Base-by-base conservation (phyloP, 768 basidiomycete genomes). In the Pisolithus marmoratus region DNA sequence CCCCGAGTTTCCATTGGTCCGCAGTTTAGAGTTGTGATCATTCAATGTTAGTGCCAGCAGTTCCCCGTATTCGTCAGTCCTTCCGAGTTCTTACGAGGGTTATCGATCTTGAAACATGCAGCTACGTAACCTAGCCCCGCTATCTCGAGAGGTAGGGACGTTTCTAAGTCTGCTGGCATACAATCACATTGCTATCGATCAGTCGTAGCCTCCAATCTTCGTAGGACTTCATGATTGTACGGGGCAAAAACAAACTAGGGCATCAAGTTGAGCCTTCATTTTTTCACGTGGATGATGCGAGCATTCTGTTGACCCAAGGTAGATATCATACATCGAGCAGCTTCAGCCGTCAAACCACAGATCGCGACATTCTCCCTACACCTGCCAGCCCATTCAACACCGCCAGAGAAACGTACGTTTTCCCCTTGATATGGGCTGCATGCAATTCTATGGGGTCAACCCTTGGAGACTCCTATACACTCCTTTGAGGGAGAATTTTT, bases 381-480 rank as follows among this genome's bases (percentile, higher is more conserved):
- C 44, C 29, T 46, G 24, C 44, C 44, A 6, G 44, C 44, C 24
- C 29, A 46, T n/a, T 46, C 44, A 23, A 46, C 44, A 31, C 31
- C 15, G 15, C 4, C 15, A 7, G 23, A 14, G 5, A 67, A 36
- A 60, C 53, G 45, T 58, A 68, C 8, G 72, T 55, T 27, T 58
- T 55, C 5, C 74, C 72, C 22, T 57, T 42, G n/a, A 70, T 57
- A 41, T 61, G 64, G 1, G 70, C 71, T 19, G 62, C 46, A 50
- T 74, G 71, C 14, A 75, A 60, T 31, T 62, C 57, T 17, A 71
- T 56, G 2, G 72, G 67, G 45, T 63, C 57, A 14, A 46, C 58
- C 14, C 57, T 23, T 2, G 45, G 42, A 23, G 58, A 56, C 43
- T 48, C 51, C 47, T 63, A 61, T 74, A 73, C 9, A 65, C 36